Evolutionary conservation across 2,329 filamentous ascomycete genomes (phyloP), one percentile per base, ranked within the genome.

Genomic region (Stachybotrys echinatus): DNA sequence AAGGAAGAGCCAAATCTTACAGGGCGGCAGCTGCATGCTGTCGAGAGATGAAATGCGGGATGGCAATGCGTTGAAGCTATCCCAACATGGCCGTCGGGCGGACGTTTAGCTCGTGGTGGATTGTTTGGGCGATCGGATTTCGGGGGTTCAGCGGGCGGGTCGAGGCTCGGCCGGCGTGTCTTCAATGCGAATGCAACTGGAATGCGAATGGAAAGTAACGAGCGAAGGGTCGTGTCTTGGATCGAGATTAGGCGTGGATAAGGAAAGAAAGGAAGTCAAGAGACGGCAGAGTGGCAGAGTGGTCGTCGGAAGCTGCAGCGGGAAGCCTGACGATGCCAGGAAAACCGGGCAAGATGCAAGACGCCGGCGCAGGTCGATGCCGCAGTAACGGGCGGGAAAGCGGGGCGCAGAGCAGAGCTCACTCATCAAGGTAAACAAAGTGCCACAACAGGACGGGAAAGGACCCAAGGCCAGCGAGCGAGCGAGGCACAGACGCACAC

Each of bases 321-420:
- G n/a, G 10, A 42, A 45, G 4, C 22, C 20, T 12, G 39, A 5
- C 20, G 8, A 45, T 12, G 21, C 5, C 20, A 17, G 20, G 18
- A 22, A 43, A 43, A 43, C 19, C 40, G 40, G 22, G 40, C 14
- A 22, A 21, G 40, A 43, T 20, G 40, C 40, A 43, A 20, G 10
- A 34, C 18, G 8, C 20, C 39, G 10, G 39, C 20, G 10, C 20
- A 10, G 17, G 10, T 42, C 39, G 42, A 23, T 45, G 42, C 42
- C 42, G 42, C 42, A 45, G 42, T 45, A 45, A 45, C 42, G 20
- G 27, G 39, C 18, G 18, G 42, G 42, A 22, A 34, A 34, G 27
- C 27, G 27, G 27, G 27, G 27, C 27, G 27, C 27, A 10, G 27
- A n/a, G 10, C 27, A 34, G 27, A 34, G 14, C 27, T 10, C 27